These are phyloP conservation scores for Phytophthora quininea DNA, from an alignment of 352 stramenopile genomes.

Conservation along the genomic window DNA sequence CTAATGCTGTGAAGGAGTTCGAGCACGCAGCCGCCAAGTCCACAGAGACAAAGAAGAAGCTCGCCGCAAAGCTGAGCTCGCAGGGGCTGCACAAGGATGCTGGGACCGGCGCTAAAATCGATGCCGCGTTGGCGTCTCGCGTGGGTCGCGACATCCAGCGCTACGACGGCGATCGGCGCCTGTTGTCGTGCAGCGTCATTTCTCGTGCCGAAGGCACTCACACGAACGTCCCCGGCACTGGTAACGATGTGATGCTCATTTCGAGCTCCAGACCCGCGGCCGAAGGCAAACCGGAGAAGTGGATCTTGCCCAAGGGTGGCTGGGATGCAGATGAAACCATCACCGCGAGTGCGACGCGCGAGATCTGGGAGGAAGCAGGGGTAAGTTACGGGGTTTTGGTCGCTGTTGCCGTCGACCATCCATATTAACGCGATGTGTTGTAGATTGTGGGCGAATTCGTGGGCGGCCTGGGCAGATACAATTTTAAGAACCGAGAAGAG, in stretches of 20 bases:
- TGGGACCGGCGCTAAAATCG: background rate
- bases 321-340: background rate
- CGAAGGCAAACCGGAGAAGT: background rate
- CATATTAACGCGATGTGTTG: background rate
- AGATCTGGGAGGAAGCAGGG: background rate
- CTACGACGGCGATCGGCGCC: background rate
- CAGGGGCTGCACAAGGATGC: background rate
- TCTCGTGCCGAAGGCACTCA: background rate
- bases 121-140: background rate
- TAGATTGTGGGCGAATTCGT: background rate
- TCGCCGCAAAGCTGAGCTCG: background rate
- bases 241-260: background rate
- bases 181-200: background rate
- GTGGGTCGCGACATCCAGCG: background rate
- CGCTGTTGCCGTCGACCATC: background rate
- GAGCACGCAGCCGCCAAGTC: background rate
- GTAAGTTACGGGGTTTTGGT: background rate
- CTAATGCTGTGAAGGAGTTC: background rate
- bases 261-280: background rate
- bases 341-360: background rate
- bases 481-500: background rate
- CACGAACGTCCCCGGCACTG: background rate
- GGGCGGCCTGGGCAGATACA: background rate
- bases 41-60: background rate
- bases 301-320: background rate